These are phyloP conservation scores for Raffaelea deltoideospora DNA, from an alignment of 2,329 filamentous ascomycete species.

Conservation along the genomic window DNA sequence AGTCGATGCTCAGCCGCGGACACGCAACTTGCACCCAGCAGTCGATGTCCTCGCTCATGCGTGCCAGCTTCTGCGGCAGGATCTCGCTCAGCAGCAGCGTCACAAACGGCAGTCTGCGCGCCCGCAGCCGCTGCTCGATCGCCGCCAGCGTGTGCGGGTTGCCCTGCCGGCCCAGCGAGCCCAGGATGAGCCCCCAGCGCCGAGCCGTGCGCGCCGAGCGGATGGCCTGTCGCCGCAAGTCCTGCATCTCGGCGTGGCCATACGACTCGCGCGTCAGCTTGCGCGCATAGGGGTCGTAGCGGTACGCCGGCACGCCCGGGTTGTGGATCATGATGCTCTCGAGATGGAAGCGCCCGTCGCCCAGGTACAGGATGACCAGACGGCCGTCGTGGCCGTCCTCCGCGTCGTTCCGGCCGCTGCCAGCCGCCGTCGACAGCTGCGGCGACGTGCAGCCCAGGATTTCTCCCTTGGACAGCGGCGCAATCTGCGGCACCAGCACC, in stretches of 20 bases:
- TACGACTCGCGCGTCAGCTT: constrained; percentile 85
- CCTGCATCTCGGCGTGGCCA: constrained; percentile 81
- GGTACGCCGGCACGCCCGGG: constrained; percentile 74
- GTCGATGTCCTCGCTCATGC: constrained; percentile 77
- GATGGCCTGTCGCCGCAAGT: constrained; percentile 64
- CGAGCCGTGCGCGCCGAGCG: constrained; percentile 52
- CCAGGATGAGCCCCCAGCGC: constrained; percentile 85
- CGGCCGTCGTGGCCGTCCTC: constrained; percentile 34
- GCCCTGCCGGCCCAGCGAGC: constrained; percentile 81
- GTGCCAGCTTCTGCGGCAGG: constrained; percentile 84
- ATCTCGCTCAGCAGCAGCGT: constrained; percentile 87
- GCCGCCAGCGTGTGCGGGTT: constrained; percentile 84
- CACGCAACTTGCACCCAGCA: constrained; percentile 98
- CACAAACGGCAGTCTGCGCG: constrained; percentile 62
- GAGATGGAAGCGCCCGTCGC: constrained; percentile 87
- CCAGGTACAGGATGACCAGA: constrained; percentile 75
- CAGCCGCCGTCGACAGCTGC: constrained; percentile 16
- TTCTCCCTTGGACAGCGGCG: constrained; percentile 84
- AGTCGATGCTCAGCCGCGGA: constrained; percentile 92
- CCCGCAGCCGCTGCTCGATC: constrained; percentile 63
- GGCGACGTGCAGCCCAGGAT: constrained; percentile 96
- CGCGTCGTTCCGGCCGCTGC: not conserved
- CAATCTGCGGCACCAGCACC: constrained; percentile 80
- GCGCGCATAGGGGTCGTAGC: constrained; percentile 92
- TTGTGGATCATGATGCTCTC: constrained; percentile 99